Percentiles rank a stretch among this genome's conserved stretches.
Evolutionary conservation across 176 grass and related monocot species (phyloP).

Genomic region (Aechmea fasciata): DNA sequence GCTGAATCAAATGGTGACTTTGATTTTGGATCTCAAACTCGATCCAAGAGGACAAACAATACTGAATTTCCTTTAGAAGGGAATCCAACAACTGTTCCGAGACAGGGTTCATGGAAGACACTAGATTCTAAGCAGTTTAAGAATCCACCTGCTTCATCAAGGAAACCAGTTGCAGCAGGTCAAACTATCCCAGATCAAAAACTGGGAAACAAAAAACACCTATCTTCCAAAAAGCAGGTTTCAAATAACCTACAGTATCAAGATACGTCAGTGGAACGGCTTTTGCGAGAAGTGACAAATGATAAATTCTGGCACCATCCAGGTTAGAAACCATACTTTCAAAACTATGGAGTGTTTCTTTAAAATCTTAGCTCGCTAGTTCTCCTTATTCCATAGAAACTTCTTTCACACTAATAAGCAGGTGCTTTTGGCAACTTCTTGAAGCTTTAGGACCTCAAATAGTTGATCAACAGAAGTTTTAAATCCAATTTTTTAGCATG

Average conservation of each 20-base stretch:
- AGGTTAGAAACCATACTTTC: constrained; percentile 38
- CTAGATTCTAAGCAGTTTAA: constrained; percentile 64
- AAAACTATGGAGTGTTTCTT: background rate
- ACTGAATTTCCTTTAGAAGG: constrained; percentile 42
- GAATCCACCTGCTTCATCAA: constrained; percentile 30
- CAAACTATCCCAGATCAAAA: constrained; percentile 58
- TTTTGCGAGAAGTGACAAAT: constrained; percentile 88
- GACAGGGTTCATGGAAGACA: constrained; percentile 50
- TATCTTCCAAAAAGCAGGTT: constrained; percentile 72
- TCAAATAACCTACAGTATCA: constrained; percentile 53
- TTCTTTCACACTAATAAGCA: background rate
- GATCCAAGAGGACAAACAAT: constrained; percentile 42
- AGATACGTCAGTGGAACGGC: constrained; percentile 92
- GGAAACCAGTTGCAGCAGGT: constrained; percentile 34
- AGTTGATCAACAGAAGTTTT: background rate
- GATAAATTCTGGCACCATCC: constrained; percentile 99
- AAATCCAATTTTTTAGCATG: background rate
- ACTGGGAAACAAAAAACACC: constrained; percentile 51
- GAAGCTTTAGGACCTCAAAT: background rate
- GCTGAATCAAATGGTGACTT: constrained; percentile 69
- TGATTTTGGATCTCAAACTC: constrained; percentile 29
- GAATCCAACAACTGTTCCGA: constrained; percentile 26
- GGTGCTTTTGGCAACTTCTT: background rate
- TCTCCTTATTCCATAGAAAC: background rate
- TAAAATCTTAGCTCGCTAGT: background rate